Percentiles rank a stretch among this genome's conserved stretches.
These are phyloP conservation scores for Eustoma russellianum DNA, from an alignment of 257 asterid genomes.

Conservation along the genomic window DNA sequence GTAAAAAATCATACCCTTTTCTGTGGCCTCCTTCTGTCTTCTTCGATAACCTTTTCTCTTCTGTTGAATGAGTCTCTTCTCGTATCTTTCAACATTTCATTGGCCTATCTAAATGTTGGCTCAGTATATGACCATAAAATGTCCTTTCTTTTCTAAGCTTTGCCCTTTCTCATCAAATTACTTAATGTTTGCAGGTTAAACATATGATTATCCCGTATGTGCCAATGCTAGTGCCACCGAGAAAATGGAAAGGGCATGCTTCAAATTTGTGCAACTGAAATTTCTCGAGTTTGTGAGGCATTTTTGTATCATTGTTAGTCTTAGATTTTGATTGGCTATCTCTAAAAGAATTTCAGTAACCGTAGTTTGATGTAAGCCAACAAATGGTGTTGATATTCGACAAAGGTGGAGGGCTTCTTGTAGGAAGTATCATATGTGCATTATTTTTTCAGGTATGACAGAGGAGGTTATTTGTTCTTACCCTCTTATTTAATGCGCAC, in stretches of 20 bases:
- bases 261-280: neutral
- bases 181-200: constrained; percentile 47
- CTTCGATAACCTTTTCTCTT: too few relatives aligned
- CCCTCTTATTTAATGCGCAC: constrained; percentile 97
- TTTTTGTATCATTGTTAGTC: neutral
- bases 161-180: neutral
- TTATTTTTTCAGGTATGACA: constrained; percentile 60
- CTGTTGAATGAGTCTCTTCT: too few relatives aligned
- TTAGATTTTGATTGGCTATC: too few relatives aligned
- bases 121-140: too few relatives aligned
- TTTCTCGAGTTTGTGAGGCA: neutral
- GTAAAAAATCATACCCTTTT: too few relatives aligned
- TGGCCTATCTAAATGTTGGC: too few relatives aligned
- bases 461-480: constrained; percentile 89
- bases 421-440: neutral
- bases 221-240: constrained; percentile 98
- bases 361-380: neutral
- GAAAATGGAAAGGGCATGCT: constrained; percentile 85
- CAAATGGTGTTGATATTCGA: neutral
- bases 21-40: too few relatives aligned
- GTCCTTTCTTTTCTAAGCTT: neutral
- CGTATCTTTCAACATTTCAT: too few relatives aligned
- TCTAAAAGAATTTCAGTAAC: neutral
- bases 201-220: constrained; percentile 80
- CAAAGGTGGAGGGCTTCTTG: neutral